phyloP scores from a whole-genome alignment of 352 stramenopile genomes.

The Pythium sukuiense region DNA sequence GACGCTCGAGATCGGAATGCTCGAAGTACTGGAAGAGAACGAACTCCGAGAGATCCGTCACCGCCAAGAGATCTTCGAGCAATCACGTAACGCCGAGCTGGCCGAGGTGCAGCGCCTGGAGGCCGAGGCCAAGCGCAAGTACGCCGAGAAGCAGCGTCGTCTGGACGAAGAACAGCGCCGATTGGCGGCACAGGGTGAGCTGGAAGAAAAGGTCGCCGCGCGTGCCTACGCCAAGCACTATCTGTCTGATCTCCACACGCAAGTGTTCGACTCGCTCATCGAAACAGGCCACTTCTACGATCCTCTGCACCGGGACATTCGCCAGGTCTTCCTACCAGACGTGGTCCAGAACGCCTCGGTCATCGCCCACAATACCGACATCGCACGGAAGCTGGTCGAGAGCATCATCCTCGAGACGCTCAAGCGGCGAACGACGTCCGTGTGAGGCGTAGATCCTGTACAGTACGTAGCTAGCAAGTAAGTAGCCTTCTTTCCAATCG shows the following conservation, averaged over 20 bases:
- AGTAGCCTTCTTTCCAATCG: neutral
- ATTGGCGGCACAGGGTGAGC: conserved; percentile 67
- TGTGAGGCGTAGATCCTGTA: neutral
- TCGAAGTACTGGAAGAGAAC: conserved; percentile 94
- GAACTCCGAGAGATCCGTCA: conserved; percentile 89
- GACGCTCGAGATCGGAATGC: conserved; percentile 92
- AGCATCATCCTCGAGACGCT: conserved; percentile 36
- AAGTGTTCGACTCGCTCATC: conserved; percentile 88
- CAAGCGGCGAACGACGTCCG: conserved; percentile 29
- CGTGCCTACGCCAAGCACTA: conserved; percentile 89
- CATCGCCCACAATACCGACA: conserved; percentile 42
- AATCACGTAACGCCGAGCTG: conserved; percentile 91
- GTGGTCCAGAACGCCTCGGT: conserved; percentile 48
- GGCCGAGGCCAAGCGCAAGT: conserved; percentile 90
- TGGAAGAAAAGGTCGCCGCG: conserved; percentile 93
- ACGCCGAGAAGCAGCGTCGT: conserved; percentile 89
- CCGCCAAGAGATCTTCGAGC: conserved; percentile 92
- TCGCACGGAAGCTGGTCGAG: conserved; percentile 37
- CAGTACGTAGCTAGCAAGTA: neutral
- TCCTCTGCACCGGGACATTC: conserved; percentile 81
- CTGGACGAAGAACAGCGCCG: conserved; percentile 81
- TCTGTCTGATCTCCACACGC: conserved; percentile 78
- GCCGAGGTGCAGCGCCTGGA: conserved; percentile 94
- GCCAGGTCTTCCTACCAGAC: conserved; percentile 76
- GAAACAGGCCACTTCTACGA: conserved; percentile 90